Evolutionary conservation across 805 yeast species (phyloP), one percentile per base, ranked within the genome.

Genomic region (Teunomyces pallodes): DNA sequence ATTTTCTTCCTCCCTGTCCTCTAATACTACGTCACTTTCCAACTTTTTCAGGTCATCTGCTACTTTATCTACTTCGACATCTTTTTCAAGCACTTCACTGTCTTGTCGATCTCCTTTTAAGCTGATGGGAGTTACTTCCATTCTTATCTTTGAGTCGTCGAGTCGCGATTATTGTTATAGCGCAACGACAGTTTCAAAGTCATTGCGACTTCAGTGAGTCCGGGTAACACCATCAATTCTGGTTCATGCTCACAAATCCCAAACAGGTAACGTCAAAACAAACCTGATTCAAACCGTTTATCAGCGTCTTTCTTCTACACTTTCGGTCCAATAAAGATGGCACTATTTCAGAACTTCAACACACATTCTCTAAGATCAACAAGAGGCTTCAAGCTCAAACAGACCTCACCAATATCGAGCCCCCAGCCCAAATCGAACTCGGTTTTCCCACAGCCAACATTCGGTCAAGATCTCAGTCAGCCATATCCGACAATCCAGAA

Each of bases 291-390:
- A 29, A 28, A 6, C 13, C 9, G n/a, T 13, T 32, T 28, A 40
- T 17, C 35, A 40, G 35, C 35, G 35, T 40, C 32, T 16, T 16
- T 9, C 5, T 40, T 28, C 6, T 12, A 12, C 43, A 26, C 14
- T 12, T 14, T 9, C 9, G 12, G 13, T 14, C 27, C 32, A 9
- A 16, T 8, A 39, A 53, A 17, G 41, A 69, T 69, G 75, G 61
- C 77, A 2, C 69, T 72, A 53, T 72, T 73, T 51, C 75, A 64
- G 50, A 73, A 72, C 57, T 72, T 73, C 64, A 73, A 73, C 54
- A 65, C 76, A 1, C 78, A 72, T 48, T 59, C 74, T 24, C 63
- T 73, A 49, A 62, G 72, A 41, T 58, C 76, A 8, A 71, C 77
- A 3, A 59, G 77, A 45, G 77, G 77, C 10, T 73, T 73, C 57